A percentile compares a stretch with the other conserved stretches of the same genome.
Evolutionary conservation across 768 basidiomycete genomes (phyloP).

Genomic region (Suillus decipiens): DNA sequence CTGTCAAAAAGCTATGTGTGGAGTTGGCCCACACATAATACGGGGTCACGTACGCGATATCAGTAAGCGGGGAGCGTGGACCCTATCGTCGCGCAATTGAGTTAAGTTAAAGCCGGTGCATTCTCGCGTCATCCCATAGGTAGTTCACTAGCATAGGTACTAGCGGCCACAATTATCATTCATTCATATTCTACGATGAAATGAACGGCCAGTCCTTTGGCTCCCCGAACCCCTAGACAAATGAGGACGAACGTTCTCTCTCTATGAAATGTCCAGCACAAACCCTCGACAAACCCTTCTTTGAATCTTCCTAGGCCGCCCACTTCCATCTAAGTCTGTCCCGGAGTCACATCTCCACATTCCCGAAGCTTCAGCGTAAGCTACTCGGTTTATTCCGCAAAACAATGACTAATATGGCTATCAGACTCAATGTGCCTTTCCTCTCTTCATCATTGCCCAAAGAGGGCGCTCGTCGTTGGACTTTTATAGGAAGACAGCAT

Average conservation of each 20-base stretch:
- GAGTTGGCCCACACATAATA: not conserved
- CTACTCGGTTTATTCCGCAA: slow-evolving; percentile 25
- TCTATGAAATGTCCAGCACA: not conserved
- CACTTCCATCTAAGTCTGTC: slow-evolving; percentile 19
- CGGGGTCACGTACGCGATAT: not conserved
- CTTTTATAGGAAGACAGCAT: not conserved
- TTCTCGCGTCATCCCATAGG: not conserved
- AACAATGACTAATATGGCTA: not conserved
- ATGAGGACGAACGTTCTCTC: not conserved
- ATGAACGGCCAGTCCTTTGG: not conserved
- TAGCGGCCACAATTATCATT: not conserved
- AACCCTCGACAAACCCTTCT: not conserved
- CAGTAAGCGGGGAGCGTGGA: not conserved
- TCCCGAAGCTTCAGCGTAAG: slow-evolving; percentile 30
- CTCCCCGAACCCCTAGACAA: not conserved
- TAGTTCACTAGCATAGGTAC: not conserved
- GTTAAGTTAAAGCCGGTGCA: not conserved
- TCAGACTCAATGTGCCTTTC: slow-evolving; percentile 2
- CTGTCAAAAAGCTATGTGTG: slow-evolving; percentile 5
- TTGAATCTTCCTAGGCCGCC: slow-evolving; percentile 2
- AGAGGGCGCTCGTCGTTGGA: not conserved
- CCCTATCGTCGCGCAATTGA: not conserved
- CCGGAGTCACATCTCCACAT: slow-evolving; percentile 31
- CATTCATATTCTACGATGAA: not conserved
- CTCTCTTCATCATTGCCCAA: not conserved